A percentile compares a stretch with the other conserved stretches of the same genome.
Conservation (phyloP, 768 basidiomycete species). For the Leccinum incarnatum region DNA sequence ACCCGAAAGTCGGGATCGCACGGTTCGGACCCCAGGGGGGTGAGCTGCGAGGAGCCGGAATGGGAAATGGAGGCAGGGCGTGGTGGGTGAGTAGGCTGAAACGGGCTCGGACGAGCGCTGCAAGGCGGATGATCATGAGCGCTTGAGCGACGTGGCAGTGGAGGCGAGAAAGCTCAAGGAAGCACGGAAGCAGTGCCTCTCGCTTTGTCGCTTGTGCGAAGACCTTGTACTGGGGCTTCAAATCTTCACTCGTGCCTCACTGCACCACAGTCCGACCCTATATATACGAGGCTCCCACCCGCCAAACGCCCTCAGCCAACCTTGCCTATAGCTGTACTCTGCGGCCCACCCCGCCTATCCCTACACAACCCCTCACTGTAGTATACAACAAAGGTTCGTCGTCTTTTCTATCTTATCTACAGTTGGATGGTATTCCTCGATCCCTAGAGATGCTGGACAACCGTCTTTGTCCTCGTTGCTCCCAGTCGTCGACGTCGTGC, state of each 20-base stretch:
- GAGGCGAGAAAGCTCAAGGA: too few species aligned
- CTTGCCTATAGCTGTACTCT: conserved; percentile 37
- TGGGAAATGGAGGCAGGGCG: too few species aligned
- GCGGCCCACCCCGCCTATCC: conserved; percentile 34
- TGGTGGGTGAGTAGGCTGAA: too few species aligned
- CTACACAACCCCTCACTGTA: conserved; percentile 24
- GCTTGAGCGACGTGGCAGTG: too few species aligned
- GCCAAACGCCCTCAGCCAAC: conserved; percentile 36
- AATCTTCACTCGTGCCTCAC: too few species aligned
- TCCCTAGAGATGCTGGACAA: conserved; percentile 14
- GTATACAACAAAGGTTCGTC: conserved; percentile 30
- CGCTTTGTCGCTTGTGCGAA: conserved; percentile 31
- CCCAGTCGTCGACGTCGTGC: conserved; percentile 28
- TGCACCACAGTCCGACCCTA: conserved; percentile 31
- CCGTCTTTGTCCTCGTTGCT: conserved; percentile 9
- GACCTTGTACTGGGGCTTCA: too few species aligned
- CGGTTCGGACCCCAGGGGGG: too few species aligned
- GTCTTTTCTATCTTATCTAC: conserved; percentile 18
- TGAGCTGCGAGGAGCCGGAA: too few species aligned
- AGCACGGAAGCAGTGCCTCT: too few species aligned
- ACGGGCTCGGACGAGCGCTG: too few species aligned
- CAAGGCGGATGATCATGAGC: too few species aligned
- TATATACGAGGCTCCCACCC: conserved; percentile 37
- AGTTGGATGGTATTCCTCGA: conserved; percentile 24
- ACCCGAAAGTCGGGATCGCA: too few species aligned